These are phyloP conservation scores for Breynia disticha DNA, from an alignment of 441 rosid genomes.

Conservation along the genomic window DNA sequence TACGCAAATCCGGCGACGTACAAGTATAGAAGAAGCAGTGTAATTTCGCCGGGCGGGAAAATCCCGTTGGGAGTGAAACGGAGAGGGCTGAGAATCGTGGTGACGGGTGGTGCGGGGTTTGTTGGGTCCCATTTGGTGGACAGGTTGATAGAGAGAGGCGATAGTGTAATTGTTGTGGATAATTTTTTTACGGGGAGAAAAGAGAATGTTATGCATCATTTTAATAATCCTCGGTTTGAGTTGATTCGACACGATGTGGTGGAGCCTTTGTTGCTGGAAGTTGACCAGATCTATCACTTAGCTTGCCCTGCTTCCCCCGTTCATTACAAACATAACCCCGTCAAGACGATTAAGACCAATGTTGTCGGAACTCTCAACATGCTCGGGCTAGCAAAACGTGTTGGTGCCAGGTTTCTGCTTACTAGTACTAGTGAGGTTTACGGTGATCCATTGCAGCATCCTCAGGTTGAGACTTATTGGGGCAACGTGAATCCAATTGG, in stretches of 20 bases:
- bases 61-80: constrained; percentile 69
- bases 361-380: constrained; percentile 88
- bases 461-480: constrained; percentile 97
- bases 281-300: constrained; percentile 93
- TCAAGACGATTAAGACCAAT: constrained; percentile 86
- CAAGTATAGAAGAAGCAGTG: constrained; percentile 9
- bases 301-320: constrained; percentile 97
- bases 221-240: constrained; percentile 80
- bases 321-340: constrained; percentile 87
- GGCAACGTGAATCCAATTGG: constrained; percentile 98
- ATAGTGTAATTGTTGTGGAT: constrained; percentile 83
- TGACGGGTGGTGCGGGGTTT: constrained; percentile 92
- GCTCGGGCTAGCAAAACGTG: constrained; percentile 83
- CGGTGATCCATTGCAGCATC: constrained; percentile 92
- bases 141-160: constrained; percentile 75
- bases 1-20: no score
- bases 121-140: constrained; percentile 91
- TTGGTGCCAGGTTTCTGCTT: constrained; percentile 76
- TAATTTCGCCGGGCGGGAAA: constrained; percentile 38
- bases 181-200: constrained; percentile 90
- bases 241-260: constrained; percentile 88
- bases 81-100: constrained; percentile 67
- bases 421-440: constrained; percentile 94
- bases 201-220: constrained; percentile 91
- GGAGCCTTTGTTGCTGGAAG: constrained; percentile 71